A percentile compares a stretch with the other conserved stretches of the same genome.
Evolutionary conservation across 2,329 filamentous ascomycete species (phyloP).

Genomic region (Penicillium expansum): DNA sequence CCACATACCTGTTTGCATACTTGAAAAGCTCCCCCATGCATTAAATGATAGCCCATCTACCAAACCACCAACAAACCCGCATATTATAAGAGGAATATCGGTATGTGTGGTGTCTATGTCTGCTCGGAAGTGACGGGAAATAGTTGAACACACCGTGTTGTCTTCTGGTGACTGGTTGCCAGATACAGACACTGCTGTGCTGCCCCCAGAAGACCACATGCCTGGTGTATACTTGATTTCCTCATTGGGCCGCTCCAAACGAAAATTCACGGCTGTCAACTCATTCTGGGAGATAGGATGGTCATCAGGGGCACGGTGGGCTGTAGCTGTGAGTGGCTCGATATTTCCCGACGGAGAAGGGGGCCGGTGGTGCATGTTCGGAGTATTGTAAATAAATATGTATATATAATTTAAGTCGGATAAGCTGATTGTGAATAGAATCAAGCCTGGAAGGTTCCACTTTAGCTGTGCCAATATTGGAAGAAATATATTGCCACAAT

Average conservation of each 20-base stretch:
- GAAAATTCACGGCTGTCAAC: background rate
- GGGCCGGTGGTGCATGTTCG: background rate
- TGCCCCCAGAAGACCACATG: slow-evolving; percentile 23
- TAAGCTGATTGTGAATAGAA: background rate
- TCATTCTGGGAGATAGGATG: background rate
- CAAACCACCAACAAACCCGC: slow-evolving; percentile 40
- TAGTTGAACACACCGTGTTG: slow-evolving; percentile 9
- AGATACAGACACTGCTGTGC: slow-evolving; percentile 25
- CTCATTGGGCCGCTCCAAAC: background rate
- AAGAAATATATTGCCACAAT: background rate
- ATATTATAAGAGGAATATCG: slow-evolving; percentile 34
- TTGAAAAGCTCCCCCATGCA: slow-evolving; percentile 44
- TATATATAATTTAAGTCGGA: background rate
- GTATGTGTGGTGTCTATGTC: slow-evolving; percentile 27
- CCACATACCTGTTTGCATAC: slow-evolving; percentile 43
- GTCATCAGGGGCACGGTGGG: background rate
- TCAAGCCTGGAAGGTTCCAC: background rate
- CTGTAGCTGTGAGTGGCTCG: background rate
- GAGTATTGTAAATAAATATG: background rate
- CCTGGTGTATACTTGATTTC: slow-evolving; percentile 20
- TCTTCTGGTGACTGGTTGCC: slow-evolving; percentile 15
- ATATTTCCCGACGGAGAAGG: background rate
- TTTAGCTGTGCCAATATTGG: background rate
- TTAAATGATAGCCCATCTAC: slow-evolving; percentile 44
- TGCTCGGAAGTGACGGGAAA: slow-evolving; percentile 21